phyloP scores from a whole-genome alignment of 768 basidiomycete genomes.

The Hydnum rufescens region DNA sequence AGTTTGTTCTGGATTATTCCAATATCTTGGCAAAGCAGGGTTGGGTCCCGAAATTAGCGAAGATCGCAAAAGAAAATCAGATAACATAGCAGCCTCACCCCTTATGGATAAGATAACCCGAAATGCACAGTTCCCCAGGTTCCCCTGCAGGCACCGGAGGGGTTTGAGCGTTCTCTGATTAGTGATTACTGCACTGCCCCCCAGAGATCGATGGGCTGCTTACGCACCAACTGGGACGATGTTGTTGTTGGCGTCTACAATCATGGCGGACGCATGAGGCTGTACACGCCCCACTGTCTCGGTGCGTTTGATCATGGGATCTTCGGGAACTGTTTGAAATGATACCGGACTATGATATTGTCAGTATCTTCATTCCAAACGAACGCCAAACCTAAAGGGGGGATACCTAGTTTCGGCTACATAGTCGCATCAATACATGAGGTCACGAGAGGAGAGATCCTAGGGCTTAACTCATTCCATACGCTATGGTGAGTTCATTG shows the following conservation, averaged over 20 bases:
- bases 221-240: conserved; percentile 42
- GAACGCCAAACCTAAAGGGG: not conserved
- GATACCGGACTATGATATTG: conserved; percentile 42
- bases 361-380: not conserved
- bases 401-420: conserved; percentile 6
- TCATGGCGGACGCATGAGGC: conserved; percentile 60
- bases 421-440: not conserved
- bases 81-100: conserved; percentile 25
- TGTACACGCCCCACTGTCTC: conserved; percentile 65
- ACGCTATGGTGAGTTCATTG: conserved; percentile 52
- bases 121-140: conserved; percentile 52
- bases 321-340: conserved; percentile 54
- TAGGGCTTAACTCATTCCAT: conserved; percentile 60
- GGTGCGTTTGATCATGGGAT: conserved; percentile 51
- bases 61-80: not conserved
- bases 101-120: conserved; percentile 64
- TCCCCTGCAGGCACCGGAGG: too few species aligned
- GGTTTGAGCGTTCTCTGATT: not conserved
- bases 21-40: conserved; percentile 32
- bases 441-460: not conserved
- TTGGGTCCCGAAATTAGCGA: not conserved
- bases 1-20: conserved; percentile 55
- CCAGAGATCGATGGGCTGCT: not conserved
- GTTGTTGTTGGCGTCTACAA: conserved; percentile 38
- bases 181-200: not conserved